phyloP scores from a whole-genome alignment of 495 filamentous ascomycete genomes.

The Daldinia loculata region DNA sequence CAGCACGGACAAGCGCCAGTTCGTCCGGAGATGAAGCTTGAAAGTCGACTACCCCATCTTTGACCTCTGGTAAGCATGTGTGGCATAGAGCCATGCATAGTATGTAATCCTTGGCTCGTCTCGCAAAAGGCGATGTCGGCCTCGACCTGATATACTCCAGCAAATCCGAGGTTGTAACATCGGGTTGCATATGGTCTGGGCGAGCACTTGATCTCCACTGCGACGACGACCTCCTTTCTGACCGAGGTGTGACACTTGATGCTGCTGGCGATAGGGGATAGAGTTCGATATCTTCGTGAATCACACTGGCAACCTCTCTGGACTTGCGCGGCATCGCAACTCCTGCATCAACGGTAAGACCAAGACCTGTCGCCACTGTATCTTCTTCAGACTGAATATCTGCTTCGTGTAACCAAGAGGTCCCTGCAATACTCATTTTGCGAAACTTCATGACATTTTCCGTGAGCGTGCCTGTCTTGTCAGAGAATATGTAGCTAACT shows the following conservation, averaged over 20 bases:
- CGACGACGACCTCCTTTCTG: constrained; percentile 46
- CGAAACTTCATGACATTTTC: constrained; percentile 93
- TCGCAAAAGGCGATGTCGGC: constrained; percentile 80
- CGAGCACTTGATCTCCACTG: constrained; percentile 51
- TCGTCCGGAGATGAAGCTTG: constrained; percentile 93
- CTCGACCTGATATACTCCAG: constrained; percentile 76
- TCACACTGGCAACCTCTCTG: constrained; percentile 35
- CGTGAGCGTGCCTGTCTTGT: constrained; percentile 93
- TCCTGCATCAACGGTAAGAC: constrained; percentile 3
- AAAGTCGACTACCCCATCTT: constrained; percentile 70
- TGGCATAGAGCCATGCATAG: constrained; percentile 87
- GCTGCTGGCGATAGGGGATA: constrained; percentile 39
- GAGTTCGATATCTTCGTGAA: constrained; percentile 46
- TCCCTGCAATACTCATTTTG: constrained; percentile 87
- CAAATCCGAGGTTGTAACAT: constrained; percentile 73
- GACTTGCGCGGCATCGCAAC: constrained; percentile 31
- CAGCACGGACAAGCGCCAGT: constrained; percentile 80
- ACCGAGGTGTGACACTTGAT: constrained; percentile 18
- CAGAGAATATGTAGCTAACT: constrained; percentile 90
- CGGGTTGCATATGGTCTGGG: constrained; percentile 56
- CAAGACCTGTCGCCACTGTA: constrained; percentile 7
- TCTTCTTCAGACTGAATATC: constrained; percentile 65
- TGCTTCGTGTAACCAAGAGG: constrained; percentile 81
- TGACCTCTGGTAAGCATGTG: constrained; percentile 83
- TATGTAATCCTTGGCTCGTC: constrained; percentile 82